Percentiles rank a stretch among this genome's conserved stretches.
phyloP scores from a whole-genome alignment of 441 rosid species.

The Flueggea neowawraea region DNA sequence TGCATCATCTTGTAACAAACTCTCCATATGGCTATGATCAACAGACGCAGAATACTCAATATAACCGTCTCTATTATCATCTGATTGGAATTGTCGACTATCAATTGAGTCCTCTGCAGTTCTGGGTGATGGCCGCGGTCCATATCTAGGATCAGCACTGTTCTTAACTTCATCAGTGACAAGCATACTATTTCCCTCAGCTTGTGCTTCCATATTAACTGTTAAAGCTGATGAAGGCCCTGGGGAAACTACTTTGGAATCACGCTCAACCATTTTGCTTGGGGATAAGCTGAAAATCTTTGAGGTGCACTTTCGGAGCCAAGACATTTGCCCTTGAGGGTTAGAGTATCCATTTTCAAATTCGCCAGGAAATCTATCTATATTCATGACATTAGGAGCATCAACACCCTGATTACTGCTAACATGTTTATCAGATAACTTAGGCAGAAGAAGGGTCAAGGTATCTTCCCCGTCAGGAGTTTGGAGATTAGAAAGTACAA shows the following conservation, averaged over 20 bases:
- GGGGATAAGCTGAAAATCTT: slow-evolving; percentile 68
- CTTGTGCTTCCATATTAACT: slow-evolving; percentile 20
- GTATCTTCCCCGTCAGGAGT: slow-evolving; percentile 44
- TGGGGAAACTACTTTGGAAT: slow-evolving; percentile 22
- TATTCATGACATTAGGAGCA: slow-evolving; percentile 29
- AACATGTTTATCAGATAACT: slow-evolving; percentile 27
- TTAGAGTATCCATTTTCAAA: slow-evolving; percentile 34
- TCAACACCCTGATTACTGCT: slow-evolving; percentile 26
- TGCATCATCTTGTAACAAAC: slow-evolving; percentile 40
- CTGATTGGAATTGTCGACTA: slow-evolving; percentile 32
- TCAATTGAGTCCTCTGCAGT: slow-evolving; percentile 20
- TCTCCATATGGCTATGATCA: slow-evolving; percentile 45
- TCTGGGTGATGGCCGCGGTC: slow-evolving; percentile 21
- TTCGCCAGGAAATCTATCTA: slow-evolving; percentile 28
- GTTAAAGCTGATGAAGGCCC: slow-evolving; percentile 19
- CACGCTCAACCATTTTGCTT: slow-evolving; percentile 34
- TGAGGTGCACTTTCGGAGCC: slow-evolving; percentile 59
- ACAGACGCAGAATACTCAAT: slow-evolving; percentile 40
- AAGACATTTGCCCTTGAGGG: slow-evolving; percentile 49
- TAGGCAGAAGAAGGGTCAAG: slow-evolving; percentile 27
- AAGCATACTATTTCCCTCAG: slow-evolving; percentile 12
- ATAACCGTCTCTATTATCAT: slow-evolving; percentile 23
- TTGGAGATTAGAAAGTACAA: slow-evolving; percentile 53
- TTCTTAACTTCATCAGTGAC: slow-evolving; percentile 21
- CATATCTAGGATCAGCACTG: slow-evolving; percentile 26